Percentiles rank a stretch among this genome's conserved stretches.
phyloP scores from a whole-genome alignment of 768 basidiomycete species.

The Botryobasidium botryosum region DNA sequence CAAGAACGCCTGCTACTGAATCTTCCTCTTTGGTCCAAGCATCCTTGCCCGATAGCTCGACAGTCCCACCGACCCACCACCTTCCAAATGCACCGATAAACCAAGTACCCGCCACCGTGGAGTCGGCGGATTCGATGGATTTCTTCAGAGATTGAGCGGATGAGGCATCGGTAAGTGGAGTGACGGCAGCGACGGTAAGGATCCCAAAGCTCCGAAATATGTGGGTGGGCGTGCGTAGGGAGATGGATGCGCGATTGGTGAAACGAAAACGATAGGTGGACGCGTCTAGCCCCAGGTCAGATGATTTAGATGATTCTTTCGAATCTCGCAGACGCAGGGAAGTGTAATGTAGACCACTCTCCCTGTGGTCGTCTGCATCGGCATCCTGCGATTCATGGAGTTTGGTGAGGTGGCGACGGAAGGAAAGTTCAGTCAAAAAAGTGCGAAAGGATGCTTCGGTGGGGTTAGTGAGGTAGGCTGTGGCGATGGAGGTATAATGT shows the following conservation, averaged over 20 bases:
- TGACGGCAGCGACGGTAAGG: constrained; percentile 69
- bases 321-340: constrained; percentile 15
- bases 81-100: constrained; percentile 81
- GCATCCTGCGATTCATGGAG: constrained; percentile 55
- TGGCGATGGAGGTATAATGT: constrained; percentile 10
- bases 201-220: constrained; percentile 75
- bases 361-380: constrained; percentile 23
- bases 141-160: not conserved
- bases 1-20: constrained; percentile 40
- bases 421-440: constrained; percentile 93
- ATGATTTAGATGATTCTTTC: not conserved
- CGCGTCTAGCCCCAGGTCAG: not conserved
- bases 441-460: constrained; percentile 85
- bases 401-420: constrained; percentile 80
- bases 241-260: constrained; percentile 80
- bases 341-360: constrained; percentile 1
- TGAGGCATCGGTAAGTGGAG: constrained; percentile 33
- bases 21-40: not conserved
- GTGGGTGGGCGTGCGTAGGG: constrained; percentile 80
- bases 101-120: constrained; percentile 46
- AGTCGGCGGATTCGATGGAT: not conserved
- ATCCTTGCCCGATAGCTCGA: constrained; percentile 25
- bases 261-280: constrained; percentile 46
- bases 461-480: constrained; percentile 92
- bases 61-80: constrained; percentile 78